These are phyloP conservation scores for Allium cepa DNA, from an alignment of 106 monocot genomes.

Conservation along the genomic window DNA sequence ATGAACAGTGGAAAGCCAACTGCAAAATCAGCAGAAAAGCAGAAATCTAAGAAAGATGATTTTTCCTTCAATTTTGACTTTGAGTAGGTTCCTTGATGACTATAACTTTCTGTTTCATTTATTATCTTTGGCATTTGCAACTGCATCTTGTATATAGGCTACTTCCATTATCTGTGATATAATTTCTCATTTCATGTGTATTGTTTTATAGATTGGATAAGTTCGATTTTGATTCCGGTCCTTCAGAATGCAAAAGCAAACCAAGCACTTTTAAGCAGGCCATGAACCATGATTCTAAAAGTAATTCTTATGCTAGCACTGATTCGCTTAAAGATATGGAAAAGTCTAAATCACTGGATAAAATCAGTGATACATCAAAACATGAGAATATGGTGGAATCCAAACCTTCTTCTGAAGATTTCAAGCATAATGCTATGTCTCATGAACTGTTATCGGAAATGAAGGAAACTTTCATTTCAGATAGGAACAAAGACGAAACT, in stretches of 20 bases:
- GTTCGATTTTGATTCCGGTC: slow-evolving; percentile 59
- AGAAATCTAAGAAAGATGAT: slow-evolving; percentile 32
- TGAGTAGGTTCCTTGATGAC: slow-evolving; percentile 39
- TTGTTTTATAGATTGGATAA: slow-evolving; percentile 35
- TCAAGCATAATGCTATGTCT: slow-evolving; percentile 6
- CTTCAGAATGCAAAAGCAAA: slow-evolving; percentile 23
- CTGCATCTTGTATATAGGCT: no score
- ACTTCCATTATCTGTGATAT: background rate
- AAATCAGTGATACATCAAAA: slow-evolving; percentile 14
- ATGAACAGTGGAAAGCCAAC: slow-evolving; percentile 44
- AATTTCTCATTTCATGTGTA: no score
- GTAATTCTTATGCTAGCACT: slow-evolving; percentile 19
- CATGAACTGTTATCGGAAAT: slow-evolving; percentile 3
- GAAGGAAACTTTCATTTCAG: slow-evolving; percentile 12
- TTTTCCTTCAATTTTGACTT: slow-evolving; percentile 94
- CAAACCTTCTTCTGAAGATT: slow-evolving; percentile 7
- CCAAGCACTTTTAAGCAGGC: slow-evolving; percentile 15
- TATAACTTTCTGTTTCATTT: background rate
- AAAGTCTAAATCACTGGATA: background rate
- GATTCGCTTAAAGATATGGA: slow-evolving; percentile 8
- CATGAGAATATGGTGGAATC: slow-evolving; percentile 10
- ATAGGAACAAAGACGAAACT: slow-evolving; percentile 20
- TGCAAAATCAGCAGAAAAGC: slow-evolving; percentile 29
- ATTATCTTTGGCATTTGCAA: background rate
- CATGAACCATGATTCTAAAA: slow-evolving; percentile 1